Evolutionary conservation across 257 asterid species (phyloP).

Genomic region (Handroanthus guayacan): DNA sequence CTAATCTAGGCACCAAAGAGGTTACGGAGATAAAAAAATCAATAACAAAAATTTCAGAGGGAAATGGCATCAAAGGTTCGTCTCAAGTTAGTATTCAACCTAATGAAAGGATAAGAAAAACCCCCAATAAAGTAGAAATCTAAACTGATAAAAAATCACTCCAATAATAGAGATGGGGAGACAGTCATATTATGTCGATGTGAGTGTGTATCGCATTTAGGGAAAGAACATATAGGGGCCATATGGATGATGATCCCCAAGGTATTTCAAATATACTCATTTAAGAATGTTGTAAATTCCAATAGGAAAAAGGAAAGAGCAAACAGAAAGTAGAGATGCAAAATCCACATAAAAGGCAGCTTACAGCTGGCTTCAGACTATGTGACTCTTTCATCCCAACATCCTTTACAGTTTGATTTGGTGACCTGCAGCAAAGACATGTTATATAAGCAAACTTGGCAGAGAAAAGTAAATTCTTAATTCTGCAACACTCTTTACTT

Average conservation of each 20-base stretch:
- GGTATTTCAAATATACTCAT: slow-evolving; percentile 17
- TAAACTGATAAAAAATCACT: neutral
- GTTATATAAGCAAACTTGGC: slow-evolving; percentile 19
- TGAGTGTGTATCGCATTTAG: slow-evolving; percentile 4
- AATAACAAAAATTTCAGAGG: neutral
- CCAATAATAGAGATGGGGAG: neutral
- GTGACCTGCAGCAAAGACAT: slow-evolving; percentile 45
- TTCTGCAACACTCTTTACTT: neutral
- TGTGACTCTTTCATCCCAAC: slow-evolving; percentile 39
- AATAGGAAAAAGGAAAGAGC: neutral
- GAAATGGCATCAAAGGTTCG: slow-evolving; percentile 14
- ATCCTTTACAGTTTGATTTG: slow-evolving; percentile 45
- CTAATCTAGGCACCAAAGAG: neutral
- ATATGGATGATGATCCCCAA: slow-evolving; percentile 20
- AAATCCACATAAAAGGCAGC: slow-evolving; percentile 37
- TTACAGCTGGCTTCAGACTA: slow-evolving; percentile 50
- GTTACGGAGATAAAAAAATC: neutral
- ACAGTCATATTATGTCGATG: neutral
- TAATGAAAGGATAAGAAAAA: slow-evolving; percentile 16
- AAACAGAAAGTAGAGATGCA: neutral
- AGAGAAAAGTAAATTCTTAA: slow-evolving; percentile 6
- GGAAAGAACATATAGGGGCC: slow-evolving; percentile 14
- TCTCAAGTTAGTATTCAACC: slow-evolving; percentile 15
- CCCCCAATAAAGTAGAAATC: neutral
- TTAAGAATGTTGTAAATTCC: slow-evolving; percentile 17